phyloP scores from a whole-genome alignment of 2,329 filamentous ascomycete genomes.

The Teratosphaeria zuluensis region DNA sequence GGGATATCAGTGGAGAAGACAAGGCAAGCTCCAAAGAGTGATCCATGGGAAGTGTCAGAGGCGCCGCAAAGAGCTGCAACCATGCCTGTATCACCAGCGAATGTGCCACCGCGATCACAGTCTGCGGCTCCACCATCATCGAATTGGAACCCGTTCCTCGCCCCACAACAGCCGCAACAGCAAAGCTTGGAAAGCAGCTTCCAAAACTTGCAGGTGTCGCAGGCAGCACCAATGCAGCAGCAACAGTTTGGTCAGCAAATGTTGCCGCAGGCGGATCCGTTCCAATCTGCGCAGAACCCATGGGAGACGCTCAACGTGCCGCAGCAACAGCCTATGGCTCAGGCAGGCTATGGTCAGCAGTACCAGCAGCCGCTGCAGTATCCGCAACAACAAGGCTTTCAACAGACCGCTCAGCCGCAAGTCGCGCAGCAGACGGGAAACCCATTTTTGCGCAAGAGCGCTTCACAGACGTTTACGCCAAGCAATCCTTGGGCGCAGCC shows the following conservation, averaged over 20 bases:
- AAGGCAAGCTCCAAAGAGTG: slow-evolving; percentile 20
- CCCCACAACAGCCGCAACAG: slow-evolving; percentile 21
- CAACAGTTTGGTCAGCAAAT: slow-evolving; percentile 12
- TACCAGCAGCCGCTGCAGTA: slow-evolving; percentile 11
- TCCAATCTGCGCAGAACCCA: slow-evolving; percentile 20
- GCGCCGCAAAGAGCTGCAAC: slow-evolving; percentile 19
- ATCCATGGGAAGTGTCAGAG: slow-evolving; percentile 38
- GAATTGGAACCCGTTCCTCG: slow-evolving; percentile 62
- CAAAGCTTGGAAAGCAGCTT: slow-evolving; percentile 39
- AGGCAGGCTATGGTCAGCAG: slow-evolving; percentile 10
- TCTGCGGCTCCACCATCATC: slow-evolving; percentile 19
- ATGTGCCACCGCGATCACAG: slow-evolving; percentile 23
- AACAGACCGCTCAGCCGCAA: slow-evolving; percentile 15
- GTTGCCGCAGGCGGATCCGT: slow-evolving; percentile 11
- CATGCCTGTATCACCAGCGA: slow-evolving; percentile 17
- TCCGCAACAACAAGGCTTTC: slow-evolving; percentile 2
- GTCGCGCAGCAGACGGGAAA: slow-evolving; percentile 44
- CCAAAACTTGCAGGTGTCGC: slow-evolving; percentile 59
- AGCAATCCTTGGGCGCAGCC: slow-evolving; percentile 29
- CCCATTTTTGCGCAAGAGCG: slow-evolving; percentile 33
- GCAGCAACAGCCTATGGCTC: slow-evolving; percentile 11
- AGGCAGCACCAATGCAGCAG: slow-evolving; percentile 7
- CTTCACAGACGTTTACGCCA: slow-evolving; percentile 34
- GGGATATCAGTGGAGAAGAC: slow-evolving; percentile 35
- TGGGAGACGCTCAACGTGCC: slow-evolving; percentile 20